Percentiles rank a stretch among this genome's conserved stretches.
These are phyloP conservation scores for Hanseniaspora thailandica DNA, from an alignment of 805 yeast species.

Conservation along the genomic window DNA sequence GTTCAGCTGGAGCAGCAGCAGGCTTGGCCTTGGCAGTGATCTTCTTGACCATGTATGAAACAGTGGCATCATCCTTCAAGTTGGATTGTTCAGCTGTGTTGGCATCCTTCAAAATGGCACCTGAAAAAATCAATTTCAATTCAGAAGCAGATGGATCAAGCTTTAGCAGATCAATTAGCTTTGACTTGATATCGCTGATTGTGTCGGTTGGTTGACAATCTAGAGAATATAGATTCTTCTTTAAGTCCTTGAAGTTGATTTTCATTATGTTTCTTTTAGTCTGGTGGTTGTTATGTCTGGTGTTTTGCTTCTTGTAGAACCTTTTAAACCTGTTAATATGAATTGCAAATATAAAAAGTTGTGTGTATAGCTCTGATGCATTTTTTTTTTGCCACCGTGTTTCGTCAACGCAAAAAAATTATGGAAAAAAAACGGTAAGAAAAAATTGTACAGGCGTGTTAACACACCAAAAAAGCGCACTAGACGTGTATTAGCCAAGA, in stretches of 20 bases:
- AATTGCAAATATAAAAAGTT: too few relatives aligned
- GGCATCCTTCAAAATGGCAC: conserved; percentile 77
- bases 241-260: conserved; percentile 75
- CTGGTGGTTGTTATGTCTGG: too few relatives aligned
- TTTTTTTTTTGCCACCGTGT: conserved; percentile 8
- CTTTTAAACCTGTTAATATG: too few relatives aligned
- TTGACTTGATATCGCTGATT: conserved; percentile 59
- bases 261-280: conserved; percentile 22
- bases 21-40: conserved; percentile 18
- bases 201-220: conserved; percentile 62
- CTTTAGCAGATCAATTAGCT: conserved; percentile 47
- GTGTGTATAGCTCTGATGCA: too few relatives aligned
- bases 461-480: not conserved
- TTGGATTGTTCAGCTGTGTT: conserved; percentile 61
- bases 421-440: not conserved
- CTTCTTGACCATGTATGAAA: conserved; percentile 69
- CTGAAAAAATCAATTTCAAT: conserved; percentile 84
- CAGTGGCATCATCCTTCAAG: conserved; percentile 72
- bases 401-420: not conserved
- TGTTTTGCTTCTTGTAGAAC: too few relatives aligned
- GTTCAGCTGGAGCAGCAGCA: conserved; percentile 25
- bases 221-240: conserved; percentile 73
- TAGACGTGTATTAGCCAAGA: too few relatives aligned
- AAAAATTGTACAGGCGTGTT: too few relatives aligned
- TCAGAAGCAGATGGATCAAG: conserved; percentile 31